Conservation (phyloP, 306 rosid genomes). For the Trifolium pratense region DNA sequence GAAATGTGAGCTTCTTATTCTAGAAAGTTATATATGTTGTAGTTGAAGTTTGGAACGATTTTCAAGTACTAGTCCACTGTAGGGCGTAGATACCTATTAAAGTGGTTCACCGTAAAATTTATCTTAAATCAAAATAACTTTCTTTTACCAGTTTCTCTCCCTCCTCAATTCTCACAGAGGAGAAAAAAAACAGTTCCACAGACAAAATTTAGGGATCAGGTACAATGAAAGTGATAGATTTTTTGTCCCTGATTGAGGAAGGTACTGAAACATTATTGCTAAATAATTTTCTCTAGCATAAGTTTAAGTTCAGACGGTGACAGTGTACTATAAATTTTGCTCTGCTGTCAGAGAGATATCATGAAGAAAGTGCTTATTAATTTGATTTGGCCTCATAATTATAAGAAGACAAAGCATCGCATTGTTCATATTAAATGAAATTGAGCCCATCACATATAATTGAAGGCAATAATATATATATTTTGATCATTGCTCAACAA, state of each 20-base stretch:
- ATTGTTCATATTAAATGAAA: slow-evolving; percentile 37
- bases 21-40: too few species aligned
- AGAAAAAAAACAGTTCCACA: not conserved
- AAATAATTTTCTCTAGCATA: slow-evolving; percentile 1
- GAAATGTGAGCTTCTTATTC: too few species aligned
- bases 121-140: too few species aligned
- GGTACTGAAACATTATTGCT: slow-evolving; percentile 40
- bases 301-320: slow-evolving; percentile 39
- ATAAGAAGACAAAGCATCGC: slow-evolving; percentile 33
- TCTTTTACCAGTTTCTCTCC: too few species aligned
- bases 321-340: slow-evolving; percentile 29
- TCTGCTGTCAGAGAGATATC: slow-evolving; percentile 41
- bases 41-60: too few species aligned
- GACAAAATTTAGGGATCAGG: not conserved
- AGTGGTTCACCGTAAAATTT: too few species aligned
- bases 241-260: slow-evolving; percentile 7
- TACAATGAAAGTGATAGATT: slow-evolving; percentile 15
- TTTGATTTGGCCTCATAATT: slow-evolving; percentile 38
- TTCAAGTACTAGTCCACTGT: too few species aligned
- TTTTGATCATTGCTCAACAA: slow-evolving; percentile 38
- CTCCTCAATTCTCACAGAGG: too few species aligned
- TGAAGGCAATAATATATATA: slow-evolving; percentile 46
- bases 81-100: too few species aligned
- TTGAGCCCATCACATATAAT: slow-evolving; percentile 41
- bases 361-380: slow-evolving; percentile 38